A percentile compares a stretch with the other conserved stretches of the same genome.
phyloP scores from a whole-genome alignment of 1,284 basidiomycete species.

The Waitea zeae region DNA sequence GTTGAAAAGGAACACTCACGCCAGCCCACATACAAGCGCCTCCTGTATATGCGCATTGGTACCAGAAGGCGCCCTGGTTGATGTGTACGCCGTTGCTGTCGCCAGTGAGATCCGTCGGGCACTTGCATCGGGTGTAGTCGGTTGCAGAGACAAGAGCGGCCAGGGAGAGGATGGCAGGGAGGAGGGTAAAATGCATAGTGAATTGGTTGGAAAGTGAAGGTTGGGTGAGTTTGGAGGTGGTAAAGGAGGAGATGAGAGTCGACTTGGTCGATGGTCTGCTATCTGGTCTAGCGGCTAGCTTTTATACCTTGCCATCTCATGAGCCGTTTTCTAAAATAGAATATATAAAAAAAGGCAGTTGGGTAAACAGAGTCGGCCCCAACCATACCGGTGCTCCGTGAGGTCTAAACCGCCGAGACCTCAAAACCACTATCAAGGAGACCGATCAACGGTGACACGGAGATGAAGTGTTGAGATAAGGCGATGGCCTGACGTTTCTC shows the following conservation, averaged over 20 bases:
- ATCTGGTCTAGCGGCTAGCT: no score
- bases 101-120: conserved; percentile 5
- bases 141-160: neutral
- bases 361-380: no score
- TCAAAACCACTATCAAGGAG: no score
- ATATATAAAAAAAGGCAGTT: no score
- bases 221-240: conserved; percentile 2
- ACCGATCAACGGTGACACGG: no score
- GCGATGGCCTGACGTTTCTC: no score
- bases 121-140: conserved; percentile 4
- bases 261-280: no score
- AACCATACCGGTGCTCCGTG: no score
- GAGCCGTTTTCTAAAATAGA: no score
- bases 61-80: conserved; percentile 7
- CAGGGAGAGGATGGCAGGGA: neutral
- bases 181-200: neutral
- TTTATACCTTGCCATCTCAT: no score
- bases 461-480: no score
- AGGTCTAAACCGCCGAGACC: no score
- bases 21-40: conserved; percentile 8
- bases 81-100: conserved; percentile 6
- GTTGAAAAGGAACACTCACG: conserved; percentile 1
- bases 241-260: neutral
- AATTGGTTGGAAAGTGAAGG: conserved; percentile 6
- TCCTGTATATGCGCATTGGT: conserved; percentile 7